Percentiles rank a stretch among this genome's conserved stretches.
These are phyloP conservation scores for Cyclocybe cylindracea DNA, from an alignment of 768 basidiomycete genomes.

Conservation along the genomic window DNA sequence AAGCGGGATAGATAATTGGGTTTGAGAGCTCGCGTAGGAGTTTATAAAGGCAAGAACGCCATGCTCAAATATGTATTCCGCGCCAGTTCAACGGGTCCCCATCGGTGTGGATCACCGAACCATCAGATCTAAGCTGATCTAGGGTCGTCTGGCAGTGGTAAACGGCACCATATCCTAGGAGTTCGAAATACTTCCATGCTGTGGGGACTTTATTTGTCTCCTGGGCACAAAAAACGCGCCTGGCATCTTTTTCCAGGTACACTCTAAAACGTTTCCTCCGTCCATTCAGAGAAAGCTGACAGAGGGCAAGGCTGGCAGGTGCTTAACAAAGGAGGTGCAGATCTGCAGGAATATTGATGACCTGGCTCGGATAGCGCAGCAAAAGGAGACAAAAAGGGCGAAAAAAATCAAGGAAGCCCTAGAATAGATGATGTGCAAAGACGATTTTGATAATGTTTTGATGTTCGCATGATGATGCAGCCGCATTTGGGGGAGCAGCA, in stretches of 20 bases:
- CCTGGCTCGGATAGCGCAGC: not conserved
- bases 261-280: slow-evolving; percentile 29
- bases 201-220: slow-evolving; percentile 46
- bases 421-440: slow-evolving; percentile 9
- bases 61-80: slow-evolving; percentile 41
- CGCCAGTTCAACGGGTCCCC: slow-evolving; percentile 40
- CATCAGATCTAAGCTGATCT: slow-evolving; percentile 58
- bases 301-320: slow-evolving; percentile 5
- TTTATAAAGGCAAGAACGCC: slow-evolving; percentile 50
- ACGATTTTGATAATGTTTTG: slow-evolving; percentile 14
- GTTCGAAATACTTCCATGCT: slow-evolving; percentile 35
- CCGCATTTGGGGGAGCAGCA: slow-evolving; percentile 19
- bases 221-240: slow-evolving; percentile 23
- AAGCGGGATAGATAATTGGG: slow-evolving; percentile 36
- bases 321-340: not conserved
- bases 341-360: not conserved
- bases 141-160: slow-evolving; percentile 57
- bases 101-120: slow-evolving; percentile 57
- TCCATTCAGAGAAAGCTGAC: slow-evolving; percentile 16
- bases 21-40: slow-evolving; percentile 44
- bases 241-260: slow-evolving; percentile 42
- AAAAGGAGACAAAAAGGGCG: slow-evolving; percentile 1
- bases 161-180: slow-evolving; percentile 44
- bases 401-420: not conserved
- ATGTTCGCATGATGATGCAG: slow-evolving; percentile 9